Evolutionary conservation across 768 basidiomycete genomes (phyloP), one percentile per base, ranked within the genome.

Genomic region (Russula dissimulans): DNA sequence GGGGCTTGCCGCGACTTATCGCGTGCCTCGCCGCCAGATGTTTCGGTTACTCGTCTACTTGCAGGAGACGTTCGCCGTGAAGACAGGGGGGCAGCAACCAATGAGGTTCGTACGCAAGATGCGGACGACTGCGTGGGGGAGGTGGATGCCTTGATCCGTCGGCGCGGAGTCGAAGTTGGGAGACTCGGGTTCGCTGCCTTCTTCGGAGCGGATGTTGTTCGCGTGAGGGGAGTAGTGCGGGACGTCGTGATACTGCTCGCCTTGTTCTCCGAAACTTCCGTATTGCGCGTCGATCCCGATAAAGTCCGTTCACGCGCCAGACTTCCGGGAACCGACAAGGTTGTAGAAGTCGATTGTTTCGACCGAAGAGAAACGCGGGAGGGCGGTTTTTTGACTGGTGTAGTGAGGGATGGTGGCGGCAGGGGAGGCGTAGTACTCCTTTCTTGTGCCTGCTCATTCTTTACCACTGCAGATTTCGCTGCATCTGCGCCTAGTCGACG

Each of bases 171-270:
- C 29, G 42, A 22, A 26, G 50, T 46, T 34, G 32, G 49, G 11
- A 45, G 48, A 31, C 58, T 56, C 22, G 44, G 51, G 39, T 38
- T 56, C 36, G 57, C 44, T 18, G 48, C 32, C 15, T 46, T 58
- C 39, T 55, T 62, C 8, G 66, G 59, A 3, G 61, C 54, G 42
- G 67, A 67, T 3, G 49, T 46, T n/a, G 65, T 64, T n/a, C 66
- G 52, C 1, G 52, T 31, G 26, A 65, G 65, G 1, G 59, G 31
- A 41, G 17, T 49, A 18, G 18, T 8, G 6, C 54, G 64, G 6
- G 60, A 38, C 4, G 58, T 56, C 8, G 50, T 53, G 17, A 49
- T 39, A n/a, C 38, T 53, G 18, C 31, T 42, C 36, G 49, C 32
- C 32, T 57, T 61, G 12, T 34, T 14, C 6, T 61, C 60, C 45